Conservation (phyloP, 148 eudicot species). For the Polygonum aviculare region DNA sequence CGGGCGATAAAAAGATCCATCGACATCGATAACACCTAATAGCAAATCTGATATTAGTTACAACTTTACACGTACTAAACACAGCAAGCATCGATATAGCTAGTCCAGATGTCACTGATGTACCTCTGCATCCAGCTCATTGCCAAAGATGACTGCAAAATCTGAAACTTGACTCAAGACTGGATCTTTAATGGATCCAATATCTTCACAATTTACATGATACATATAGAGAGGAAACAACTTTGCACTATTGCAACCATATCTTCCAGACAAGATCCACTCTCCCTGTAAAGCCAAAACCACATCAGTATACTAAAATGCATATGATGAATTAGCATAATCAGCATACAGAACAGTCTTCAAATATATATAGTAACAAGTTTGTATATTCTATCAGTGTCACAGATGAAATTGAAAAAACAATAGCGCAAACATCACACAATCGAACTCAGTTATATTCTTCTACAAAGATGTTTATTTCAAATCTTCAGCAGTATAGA, state of each 20-base stretch:
- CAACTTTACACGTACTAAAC: background rate
- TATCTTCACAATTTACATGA: conserved; percentile 54
- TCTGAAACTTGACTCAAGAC: conserved; percentile 74
- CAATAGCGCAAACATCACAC: background rate
- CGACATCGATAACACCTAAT: conserved; percentile 95
- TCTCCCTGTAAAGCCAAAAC: conserved; percentile 59
- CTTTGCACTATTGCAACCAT: conserved; percentile 36
- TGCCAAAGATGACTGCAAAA: conserved; percentile 82
- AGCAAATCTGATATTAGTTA: conserved; percentile 4
- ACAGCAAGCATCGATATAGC: background rate
- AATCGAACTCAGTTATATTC: background rate
- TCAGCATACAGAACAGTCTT: background rate
- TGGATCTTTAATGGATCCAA: conserved; percentile 78
- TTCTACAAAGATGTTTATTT: conserved; percentile 4
- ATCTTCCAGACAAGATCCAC: conserved; percentile 84
- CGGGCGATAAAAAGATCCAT: conserved; percentile 98
- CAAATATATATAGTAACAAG: background rate
- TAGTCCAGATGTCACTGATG: background rate
- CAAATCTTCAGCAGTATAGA: conserved; percentile 1
- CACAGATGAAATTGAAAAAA: background rate
- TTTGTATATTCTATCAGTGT: background rate
- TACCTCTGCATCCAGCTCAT: conserved; percentile 99
- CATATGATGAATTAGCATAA: background rate
- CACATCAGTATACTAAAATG: conserved; percentile 5
- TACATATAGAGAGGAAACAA: conserved; percentile 66